Base-by-base conservation (phyloP, 768 basidiomycete species). In the Imleria badia region DNA sequence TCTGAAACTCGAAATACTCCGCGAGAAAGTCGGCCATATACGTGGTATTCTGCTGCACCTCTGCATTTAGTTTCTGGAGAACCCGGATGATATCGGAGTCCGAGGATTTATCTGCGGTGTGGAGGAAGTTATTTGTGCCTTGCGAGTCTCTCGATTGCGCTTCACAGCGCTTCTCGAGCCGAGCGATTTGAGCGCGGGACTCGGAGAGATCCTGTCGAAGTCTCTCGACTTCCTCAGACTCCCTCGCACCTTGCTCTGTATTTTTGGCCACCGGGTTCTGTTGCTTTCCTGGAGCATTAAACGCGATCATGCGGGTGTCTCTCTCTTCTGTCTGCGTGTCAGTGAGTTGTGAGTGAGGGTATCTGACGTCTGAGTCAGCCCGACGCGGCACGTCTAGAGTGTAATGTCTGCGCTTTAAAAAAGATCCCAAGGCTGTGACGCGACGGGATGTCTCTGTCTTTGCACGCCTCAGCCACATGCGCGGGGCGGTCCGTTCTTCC, bases 91-190 rank as follows among this genome's bases (percentile, higher is more conserved):
- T 22, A 33, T 58, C 58, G 15, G 46, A 45, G 38, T 59, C 58
- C 14, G 58, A 59, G 11, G 51, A 59, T 41, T 52, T 59, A 30
- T 59, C 58, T 14, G 55, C 45, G 6, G 48, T 31, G 3, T 33
- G 41, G 36, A 57, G 13, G 35, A 57, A 57, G 19, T 8, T 17
- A 31, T 52, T 59, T 26, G 55, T 41, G 10, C 15, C 17, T 44
- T 57, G 43, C 14, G 49, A 66, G 26, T 52, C 50, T 30, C 35
- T 58, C 13, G 53, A 46, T 33, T 58, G 57, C 3, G 54, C 48
- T n/a, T 55, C 57, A 17, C 48, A 58, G 14, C 48, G 53, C 15
- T 36, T 58, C 35, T 43, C 39, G 6, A 58, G 45, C 30, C 55
- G 52, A 6, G 42, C 42, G 6, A 57, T 14, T 34, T 42, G 35